Percentiles rank a stretch among this genome's conserved stretches.
These are phyloP conservation scores for Exserohilum turcica DNA, from an alignment of 2,329 filamentous ascomycete genomes.

Conservation along the genomic window DNA sequence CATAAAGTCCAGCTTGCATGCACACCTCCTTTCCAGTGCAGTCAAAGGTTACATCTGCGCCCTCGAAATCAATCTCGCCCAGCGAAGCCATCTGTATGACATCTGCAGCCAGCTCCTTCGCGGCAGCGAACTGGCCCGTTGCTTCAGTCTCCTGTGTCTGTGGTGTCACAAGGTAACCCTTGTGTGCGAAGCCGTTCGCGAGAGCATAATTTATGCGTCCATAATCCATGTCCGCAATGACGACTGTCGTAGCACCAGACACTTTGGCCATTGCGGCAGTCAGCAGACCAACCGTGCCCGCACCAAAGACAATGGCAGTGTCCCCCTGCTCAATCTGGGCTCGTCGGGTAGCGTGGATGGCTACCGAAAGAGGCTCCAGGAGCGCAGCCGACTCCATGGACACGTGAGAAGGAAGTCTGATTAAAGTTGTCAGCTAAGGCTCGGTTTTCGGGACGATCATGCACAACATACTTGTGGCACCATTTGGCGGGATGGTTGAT, in stretches of 20 bases:
- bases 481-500: slow-evolving; percentile 53
- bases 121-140: slow-evolving; percentile 40
- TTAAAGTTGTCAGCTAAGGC: slow-evolving; percentile 37
- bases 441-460: slow-evolving; percentile 33
- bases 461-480: slow-evolving; percentile 52
- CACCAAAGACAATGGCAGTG: slow-evolving; percentile 82
- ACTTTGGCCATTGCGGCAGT: slow-evolving; percentile 50
- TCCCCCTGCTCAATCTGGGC: slow-evolving; percentile 74
- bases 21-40: slow-evolving; percentile 52
- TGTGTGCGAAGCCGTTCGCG: slow-evolving; percentile 47
- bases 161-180: slow-evolving; percentile 43
- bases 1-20: slow-evolving; percentile 51
- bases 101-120: slow-evolving; percentile 45
- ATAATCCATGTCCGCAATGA: slow-evolving; percentile 49
- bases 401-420: slow-evolving; percentile 48
- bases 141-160: slow-evolving; percentile 33
- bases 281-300: slow-evolving; percentile 65
- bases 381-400: slow-evolving; percentile 48
- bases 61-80: slow-evolving; percentile 46
- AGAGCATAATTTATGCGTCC: slow-evolving; percentile 49
- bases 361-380: slow-evolving; percentile 73
- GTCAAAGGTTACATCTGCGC: slow-evolving; percentile 50
- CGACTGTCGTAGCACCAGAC: slow-evolving; percentile 49
- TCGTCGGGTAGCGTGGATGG: slow-evolving; percentile 81
- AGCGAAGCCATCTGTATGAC: slow-evolving; percentile 46